These are phyloP conservation scores for Penicillium oxalicum DNA, from an alignment of 2,329 filamentous ascomycete species.

Conservation along the genomic window DNA sequence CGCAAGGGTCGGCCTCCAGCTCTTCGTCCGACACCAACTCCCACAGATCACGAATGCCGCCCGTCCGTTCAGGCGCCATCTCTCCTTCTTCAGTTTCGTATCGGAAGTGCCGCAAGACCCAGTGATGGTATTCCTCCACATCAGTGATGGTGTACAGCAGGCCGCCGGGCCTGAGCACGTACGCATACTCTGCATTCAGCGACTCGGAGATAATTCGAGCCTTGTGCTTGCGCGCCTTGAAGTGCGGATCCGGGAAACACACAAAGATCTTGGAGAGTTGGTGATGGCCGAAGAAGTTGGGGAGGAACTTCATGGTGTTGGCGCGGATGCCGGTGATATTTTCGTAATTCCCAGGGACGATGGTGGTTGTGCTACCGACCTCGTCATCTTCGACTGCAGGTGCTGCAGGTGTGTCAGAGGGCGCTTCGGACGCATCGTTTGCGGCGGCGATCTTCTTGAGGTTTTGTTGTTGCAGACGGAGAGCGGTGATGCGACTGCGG, in stretches of 20 bases:
- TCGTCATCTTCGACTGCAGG: slow-evolving; percentile 12
- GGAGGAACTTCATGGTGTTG: slow-evolving; percentile 99
- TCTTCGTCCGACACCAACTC: slow-evolving; percentile 59
- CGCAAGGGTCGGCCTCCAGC: slow-evolving; percentile 53
- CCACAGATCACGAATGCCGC: slow-evolving; percentile 60
- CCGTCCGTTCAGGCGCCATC: slow-evolving; percentile 61
- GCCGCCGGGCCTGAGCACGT: slow-evolving; percentile 73
- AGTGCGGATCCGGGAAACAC: slow-evolving; percentile 97
- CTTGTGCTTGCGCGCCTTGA: slow-evolving; percentile 96
- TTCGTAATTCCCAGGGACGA: slow-evolving; percentile 55
- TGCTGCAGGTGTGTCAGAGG: not conserved
- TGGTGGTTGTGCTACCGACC: slow-evolving; percentile 16
- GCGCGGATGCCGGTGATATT: slow-evolving; percentile 85
- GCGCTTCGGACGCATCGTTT: slow-evolving; percentile 5
- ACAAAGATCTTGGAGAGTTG: slow-evolving; percentile 92
- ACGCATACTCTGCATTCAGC: slow-evolving; percentile 89
- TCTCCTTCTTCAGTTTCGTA: slow-evolving; percentile 52
- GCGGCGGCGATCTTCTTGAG: slow-evolving; percentile 15
- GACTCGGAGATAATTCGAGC: slow-evolving; percentile 86
- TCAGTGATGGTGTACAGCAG: slow-evolving; percentile 95
- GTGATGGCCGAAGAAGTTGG: slow-evolving; percentile 81
- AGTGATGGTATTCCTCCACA: slow-evolving; percentile 85
- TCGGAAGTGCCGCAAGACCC: slow-evolving; percentile 86
- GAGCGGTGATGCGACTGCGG: slow-evolving; percentile 74
- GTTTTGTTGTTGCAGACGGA: slow-evolving; percentile 50